phyloP scores from a whole-genome alignment of 441 rosid genomes.

The Mallotus repandus region DNA sequence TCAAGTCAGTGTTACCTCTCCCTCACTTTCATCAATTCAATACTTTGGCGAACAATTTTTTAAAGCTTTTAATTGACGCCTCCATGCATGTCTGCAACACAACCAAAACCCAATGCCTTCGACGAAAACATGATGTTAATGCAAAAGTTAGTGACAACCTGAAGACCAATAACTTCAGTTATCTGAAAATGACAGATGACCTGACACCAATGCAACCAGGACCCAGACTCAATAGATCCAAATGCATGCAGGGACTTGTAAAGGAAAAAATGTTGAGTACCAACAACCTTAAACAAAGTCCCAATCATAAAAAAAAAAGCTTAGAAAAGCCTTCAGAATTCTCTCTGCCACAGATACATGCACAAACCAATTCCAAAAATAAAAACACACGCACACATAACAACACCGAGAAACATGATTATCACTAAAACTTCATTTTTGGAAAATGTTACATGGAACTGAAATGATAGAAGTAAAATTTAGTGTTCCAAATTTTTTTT shows the following conservation, averaged over 20 bases:
- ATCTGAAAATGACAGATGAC: conserved; percentile 39
- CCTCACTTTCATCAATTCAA: conserved; percentile 7
- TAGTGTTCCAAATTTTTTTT: not conserved
- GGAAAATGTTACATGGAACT: no score
- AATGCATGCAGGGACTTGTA: conserved; percentile 54
- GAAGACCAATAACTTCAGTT: conserved; percentile 31
- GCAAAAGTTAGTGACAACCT: conserved; percentile 41
- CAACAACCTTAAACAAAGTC: conserved; percentile 23
- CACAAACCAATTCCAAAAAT: no score
- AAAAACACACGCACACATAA: not conserved
- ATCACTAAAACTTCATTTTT: no score
- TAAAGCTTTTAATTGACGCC: not conserved
- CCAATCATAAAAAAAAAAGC: conserved; percentile 12
- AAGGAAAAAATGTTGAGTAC: conserved; percentile 23
- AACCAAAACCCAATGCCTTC: conserved; percentile 23
- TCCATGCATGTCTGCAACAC: conserved; percentile 7
- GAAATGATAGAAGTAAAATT: no score
- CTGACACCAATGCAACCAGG: conserved; percentile 46
- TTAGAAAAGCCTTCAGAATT: no score
- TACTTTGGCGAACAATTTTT: conserved; percentile 9
- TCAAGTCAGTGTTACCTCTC: conserved; percentile 13
- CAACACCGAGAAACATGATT: no score
- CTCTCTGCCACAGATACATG: no score
- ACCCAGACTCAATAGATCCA: conserved; percentile 49
- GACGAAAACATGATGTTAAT: conserved; percentile 37